Evolutionary conservation across 257 asterid species (phyloP), one percentile per base, ranked within the genome.

Genomic region (Jasminum sambac): DNA sequence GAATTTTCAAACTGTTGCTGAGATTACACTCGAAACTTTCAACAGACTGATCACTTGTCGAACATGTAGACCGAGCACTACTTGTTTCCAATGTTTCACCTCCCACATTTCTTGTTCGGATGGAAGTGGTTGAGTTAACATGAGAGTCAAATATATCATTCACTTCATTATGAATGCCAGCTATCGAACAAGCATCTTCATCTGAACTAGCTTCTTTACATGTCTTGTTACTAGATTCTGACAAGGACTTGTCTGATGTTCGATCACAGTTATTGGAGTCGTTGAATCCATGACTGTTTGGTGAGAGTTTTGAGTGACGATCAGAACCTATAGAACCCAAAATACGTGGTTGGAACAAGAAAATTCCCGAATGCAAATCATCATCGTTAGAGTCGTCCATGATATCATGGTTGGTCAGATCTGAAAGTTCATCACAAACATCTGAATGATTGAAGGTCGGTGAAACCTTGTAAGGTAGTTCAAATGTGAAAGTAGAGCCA

Each of bases 401-500:
- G 43, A 69, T 69, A 64, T 84, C 95, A 48, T 80, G 88, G 67
- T 74, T 74, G 42, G 77, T 82, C 67, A 77, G 67, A 59, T 90
- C 96, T 5, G 94, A 77, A 41, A 90, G 73, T 66, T 88, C 96
- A 37, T 90, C 96, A 4, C 84, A 67, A 72, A 89, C 97, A 69
- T 91, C 96, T 0, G 91, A 88, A 68, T 76, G 76, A 44, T 88
- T 95, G 42, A 79, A 80, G 40, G 60, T 40, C 8, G 81, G 79
- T 6, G 96, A 92, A 41, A 88, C 88, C 72, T 83, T 92, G 82
- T 90, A 86, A 62, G 98, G 96, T 23, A 92, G 76, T 39, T 90
- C 74, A 69, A 92, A 92, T 23, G 96, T 90, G 69, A 92, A 92
- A 67, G 91, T 92, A 1, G 96, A 92, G 8, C 98, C 98, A 14